phyloP scores from a whole-genome alignment of 257 asterid genomes.

The Solanum microdontum region DNA sequence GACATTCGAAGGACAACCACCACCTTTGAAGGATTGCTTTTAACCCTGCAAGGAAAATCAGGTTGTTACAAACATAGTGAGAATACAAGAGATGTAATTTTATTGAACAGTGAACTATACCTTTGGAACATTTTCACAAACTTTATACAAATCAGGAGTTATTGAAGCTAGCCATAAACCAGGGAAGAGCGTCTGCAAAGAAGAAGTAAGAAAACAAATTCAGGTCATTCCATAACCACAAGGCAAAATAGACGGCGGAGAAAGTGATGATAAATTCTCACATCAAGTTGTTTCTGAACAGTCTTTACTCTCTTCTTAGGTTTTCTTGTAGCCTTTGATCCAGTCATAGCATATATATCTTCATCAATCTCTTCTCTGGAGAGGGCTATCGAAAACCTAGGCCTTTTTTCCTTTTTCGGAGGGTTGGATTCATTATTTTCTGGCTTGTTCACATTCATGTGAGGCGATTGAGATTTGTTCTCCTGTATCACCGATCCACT shows the following conservation, averaged over 20 bases:
- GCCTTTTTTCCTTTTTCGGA: constrained; percentile 27
- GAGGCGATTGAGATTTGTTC: constrained; percentile 30
- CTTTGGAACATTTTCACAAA: constrained; percentile 40
- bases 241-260: neutral
- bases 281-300: constrained; percentile 48
- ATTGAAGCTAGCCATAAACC: constrained; percentile 47
- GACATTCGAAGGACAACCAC: constrained; percentile 8
- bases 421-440: constrained; percentile 13
- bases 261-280: constrained; percentile 9
- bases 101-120: constrained; percentile 15
- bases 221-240: neutral
- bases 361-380: constrained; percentile 52
- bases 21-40: constrained; percentile 15
- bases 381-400: constrained; percentile 18
- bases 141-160: constrained; percentile 44
- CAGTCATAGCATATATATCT: constrained; percentile 39
- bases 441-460: constrained; percentile 18
- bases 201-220: neutral
- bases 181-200: constrained; percentile 42
- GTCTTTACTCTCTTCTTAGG: constrained; percentile 46
- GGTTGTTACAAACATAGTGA: neutral
- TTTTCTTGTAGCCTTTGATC: constrained; percentile 50
- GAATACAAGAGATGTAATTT: neutral
- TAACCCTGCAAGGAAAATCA: constrained; percentile 34
- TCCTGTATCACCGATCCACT: constrained; percentile 1